These are phyloP conservation scores for Prunus mira DNA, from an alignment of 306 rosid genomes.

Conservation along the genomic window DNA sequence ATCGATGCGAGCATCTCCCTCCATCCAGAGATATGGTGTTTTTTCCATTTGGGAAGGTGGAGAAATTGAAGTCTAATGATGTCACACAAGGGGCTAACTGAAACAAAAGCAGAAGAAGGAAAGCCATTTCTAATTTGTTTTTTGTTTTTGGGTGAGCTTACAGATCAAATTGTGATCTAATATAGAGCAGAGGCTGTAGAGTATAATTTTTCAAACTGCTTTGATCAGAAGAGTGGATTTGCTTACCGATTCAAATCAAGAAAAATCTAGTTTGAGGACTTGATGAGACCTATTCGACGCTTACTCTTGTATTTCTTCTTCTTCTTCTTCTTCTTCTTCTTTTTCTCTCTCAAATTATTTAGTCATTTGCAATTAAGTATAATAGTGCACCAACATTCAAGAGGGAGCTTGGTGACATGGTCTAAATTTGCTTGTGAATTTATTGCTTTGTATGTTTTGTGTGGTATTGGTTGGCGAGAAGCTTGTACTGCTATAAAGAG, in stretches of 20 bases:
- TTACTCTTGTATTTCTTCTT: not conserved
- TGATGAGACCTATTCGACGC: not conserved
- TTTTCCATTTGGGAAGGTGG: conserved; percentile 2
- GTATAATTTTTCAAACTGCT: not conserved
- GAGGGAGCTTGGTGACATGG: not conserved
- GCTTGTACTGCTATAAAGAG: not conserved
- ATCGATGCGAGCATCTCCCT: not conserved
- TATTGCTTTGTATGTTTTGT: not conserved
- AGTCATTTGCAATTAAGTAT: not conserved
- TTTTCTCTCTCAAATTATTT: not conserved
- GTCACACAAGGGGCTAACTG: not conserved
- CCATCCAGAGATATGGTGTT: not conserved
- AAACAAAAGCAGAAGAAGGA: not conserved
- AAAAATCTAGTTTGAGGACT: not conserved
- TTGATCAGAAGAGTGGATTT: not conserved
- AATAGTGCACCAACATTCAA: not conserved
- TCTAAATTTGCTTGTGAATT: not conserved
- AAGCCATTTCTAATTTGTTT: no score
- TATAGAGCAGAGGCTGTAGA: not conserved
- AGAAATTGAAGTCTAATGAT: not conserved
- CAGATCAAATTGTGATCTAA: not conserved
- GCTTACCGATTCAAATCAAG: not conserved
- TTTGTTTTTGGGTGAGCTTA: no score
- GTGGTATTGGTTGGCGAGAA: not conserved
- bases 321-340: not conserved